Evolutionary conservation across 148 eudicot species (phyloP).

Genomic region (Fagopyrum esculentum): DNA sequence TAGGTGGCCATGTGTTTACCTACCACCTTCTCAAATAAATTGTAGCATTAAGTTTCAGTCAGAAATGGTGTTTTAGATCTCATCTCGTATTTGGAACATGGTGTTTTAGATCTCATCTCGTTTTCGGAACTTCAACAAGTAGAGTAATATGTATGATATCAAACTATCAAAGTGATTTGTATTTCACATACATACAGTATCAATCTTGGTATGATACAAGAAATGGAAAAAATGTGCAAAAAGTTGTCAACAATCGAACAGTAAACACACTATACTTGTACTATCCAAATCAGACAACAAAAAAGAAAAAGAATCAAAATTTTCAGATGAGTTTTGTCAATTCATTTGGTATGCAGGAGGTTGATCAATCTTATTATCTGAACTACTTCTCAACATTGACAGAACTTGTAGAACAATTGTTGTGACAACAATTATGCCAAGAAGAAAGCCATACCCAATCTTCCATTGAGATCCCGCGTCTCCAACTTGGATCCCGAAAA

Average conservation of each 20-base stretch:
- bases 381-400: conserved; percentile 35
- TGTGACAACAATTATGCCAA: conserved; percentile 34
- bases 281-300: conserved; percentile 1
- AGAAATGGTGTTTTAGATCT: background rate
- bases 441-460: conserved; percentile 74
- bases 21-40: background rate
- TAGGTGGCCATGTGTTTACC: conserved; percentile 9
- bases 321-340: conserved; percentile 15
- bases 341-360: conserved; percentile 56
- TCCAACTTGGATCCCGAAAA: conserved; percentile 68
- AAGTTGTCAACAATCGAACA: conserved; percentile 3
- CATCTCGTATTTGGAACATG: background rate
- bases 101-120: background rate
- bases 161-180: background rate
- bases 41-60: background rate
- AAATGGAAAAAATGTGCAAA: background rate
- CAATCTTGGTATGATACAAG: background rate
- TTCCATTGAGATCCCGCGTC: conserved; percentile 68
- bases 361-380: conserved; percentile 26
- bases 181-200: conserved; percentile 1
- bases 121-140: background rate
- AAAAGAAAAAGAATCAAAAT: background rate
- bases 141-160: background rate
- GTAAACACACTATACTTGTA: conserved; percentile 1
- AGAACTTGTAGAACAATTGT: conserved; percentile 57